Conservation (phyloP, 2,329 filamentous ascomycete genomes). For the Fusarium transvaalense region DNA sequence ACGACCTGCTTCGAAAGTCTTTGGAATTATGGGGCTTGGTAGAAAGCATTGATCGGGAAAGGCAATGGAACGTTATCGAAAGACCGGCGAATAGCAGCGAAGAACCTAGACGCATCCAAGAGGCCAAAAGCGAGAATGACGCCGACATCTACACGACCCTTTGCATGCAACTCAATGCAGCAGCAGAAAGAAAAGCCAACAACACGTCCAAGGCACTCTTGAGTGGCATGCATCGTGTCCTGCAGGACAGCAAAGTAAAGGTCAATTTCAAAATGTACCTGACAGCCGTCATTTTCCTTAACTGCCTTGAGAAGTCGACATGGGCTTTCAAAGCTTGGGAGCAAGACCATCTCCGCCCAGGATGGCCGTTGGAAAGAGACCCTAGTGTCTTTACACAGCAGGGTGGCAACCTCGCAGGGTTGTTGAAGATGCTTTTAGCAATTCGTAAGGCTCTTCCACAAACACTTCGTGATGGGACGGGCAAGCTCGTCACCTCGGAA, state of each 20-base stretch:
- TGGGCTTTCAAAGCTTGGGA: constrained; percentile 79
- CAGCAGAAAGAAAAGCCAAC: constrained; percentile 73
- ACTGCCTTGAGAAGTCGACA: constrained; percentile 75
- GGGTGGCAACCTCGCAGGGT: constrained; percentile 68
- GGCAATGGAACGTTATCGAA: constrained; percentile 70
- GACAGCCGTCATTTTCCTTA: constrained; percentile 71
- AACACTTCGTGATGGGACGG: constrained; percentile 61
- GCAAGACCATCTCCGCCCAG: constrained; percentile 68
- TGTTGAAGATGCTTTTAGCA: constrained; percentile 71
- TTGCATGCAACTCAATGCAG: constrained; percentile 73
- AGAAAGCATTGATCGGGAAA: constrained; percentile 73
- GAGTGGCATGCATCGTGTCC: constrained; percentile 69
- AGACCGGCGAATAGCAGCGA: constrained; percentile 58
- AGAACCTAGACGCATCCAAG: constrained; percentile 62
- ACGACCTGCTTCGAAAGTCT: constrained; percentile 68
- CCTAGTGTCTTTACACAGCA: constrained; percentile 70
- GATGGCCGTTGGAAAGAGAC: constrained; percentile 71
- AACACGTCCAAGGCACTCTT: constrained; percentile 69
- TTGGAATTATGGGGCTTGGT: constrained; percentile 75
- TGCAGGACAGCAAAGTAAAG: constrained; percentile 71
- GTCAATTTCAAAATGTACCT: constrained; percentile 73
- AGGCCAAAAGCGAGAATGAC: constrained; percentile 61
- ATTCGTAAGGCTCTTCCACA: constrained; percentile 71
- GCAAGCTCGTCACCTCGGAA: constrained; percentile 62
- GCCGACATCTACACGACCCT: constrained; percentile 71